Percentiles rank a stretch among this genome's conserved stretches.
Conservation (phyloP, 2,329 filamentous ascomycete genomes). For the Fonsecaea pugnacius region DNA sequence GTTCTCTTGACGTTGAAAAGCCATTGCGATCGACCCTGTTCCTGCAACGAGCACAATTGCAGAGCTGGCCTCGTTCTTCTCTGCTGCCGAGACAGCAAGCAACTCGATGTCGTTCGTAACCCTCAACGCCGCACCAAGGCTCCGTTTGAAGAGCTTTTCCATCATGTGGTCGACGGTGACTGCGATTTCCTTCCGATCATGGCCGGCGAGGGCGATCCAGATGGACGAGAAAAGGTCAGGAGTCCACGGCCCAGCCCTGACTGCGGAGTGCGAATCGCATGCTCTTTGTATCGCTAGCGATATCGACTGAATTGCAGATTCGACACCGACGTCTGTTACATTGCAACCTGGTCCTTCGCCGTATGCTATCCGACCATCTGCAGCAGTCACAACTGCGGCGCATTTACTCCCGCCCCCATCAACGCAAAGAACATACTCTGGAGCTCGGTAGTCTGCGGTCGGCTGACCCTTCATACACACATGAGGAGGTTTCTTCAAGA, state of each 20-base stretch:
- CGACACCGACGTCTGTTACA: constrained; percentile 42
- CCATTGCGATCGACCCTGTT: constrained; percentile 52
- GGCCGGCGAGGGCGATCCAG: constrained; percentile 50
- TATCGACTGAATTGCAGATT: constrained; percentile 39
- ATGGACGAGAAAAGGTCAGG: constrained; percentile 40
- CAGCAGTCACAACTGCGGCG: constrained; percentile 44
- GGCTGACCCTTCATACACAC: neutral
- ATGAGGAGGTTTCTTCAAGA: constrained; percentile 26
- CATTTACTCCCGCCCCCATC: constrained; percentile 52
- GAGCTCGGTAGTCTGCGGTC: constrained; percentile 15
- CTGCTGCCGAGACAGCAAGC: constrained; percentile 40
- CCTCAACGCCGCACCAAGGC: constrained; percentile 34
- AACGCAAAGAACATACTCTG: constrained; percentile 44
- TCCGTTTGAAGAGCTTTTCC: constrained; percentile 39
- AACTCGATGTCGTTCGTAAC: constrained; percentile 51
- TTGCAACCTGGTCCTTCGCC: constrained; percentile 48
- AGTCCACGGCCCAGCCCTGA: constrained; percentile 4
- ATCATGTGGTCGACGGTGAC: constrained; percentile 40
- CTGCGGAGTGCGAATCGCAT: constrained; percentile 20
- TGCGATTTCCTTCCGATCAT: constrained; percentile 44
- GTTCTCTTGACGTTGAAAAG: constrained; percentile 39
- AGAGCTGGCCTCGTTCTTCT: constrained; percentile 32
- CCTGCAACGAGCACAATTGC: constrained; percentile 49
- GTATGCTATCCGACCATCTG: constrained; percentile 36
- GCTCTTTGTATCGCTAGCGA: constrained; percentile 39